These are phyloP conservation scores for Viola pubescens DNA, from an alignment of 441 rosid genomes.

Conservation along the genomic window DNA sequence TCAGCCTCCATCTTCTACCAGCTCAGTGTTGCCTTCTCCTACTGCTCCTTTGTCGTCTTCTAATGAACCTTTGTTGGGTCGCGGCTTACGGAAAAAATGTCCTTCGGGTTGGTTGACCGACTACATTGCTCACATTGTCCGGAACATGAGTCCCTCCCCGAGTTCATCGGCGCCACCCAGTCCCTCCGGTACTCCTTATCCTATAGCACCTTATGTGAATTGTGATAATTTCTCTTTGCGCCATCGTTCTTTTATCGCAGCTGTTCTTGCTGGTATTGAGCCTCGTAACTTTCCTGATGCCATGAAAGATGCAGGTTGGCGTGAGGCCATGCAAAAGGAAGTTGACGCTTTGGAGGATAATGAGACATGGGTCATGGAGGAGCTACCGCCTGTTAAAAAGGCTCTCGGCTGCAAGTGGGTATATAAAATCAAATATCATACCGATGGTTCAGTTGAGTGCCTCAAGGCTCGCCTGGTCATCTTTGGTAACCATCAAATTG, in stretches of 20 bases:
- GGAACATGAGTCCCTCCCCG: not conserved
- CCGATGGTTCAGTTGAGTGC: not conserved
- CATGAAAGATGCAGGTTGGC: not conserved
- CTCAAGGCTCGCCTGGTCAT: not conserved
- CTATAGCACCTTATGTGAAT: conserved; percentile 8
- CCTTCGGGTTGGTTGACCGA: not conserved
- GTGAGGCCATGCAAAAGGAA: too few relatives aligned
- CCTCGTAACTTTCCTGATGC: not conserved
- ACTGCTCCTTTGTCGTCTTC: not conserved
- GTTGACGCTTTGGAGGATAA: not conserved
- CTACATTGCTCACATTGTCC: not conserved
- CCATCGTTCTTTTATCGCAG: not conserved
- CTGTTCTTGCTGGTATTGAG: not conserved
- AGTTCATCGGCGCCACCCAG: not conserved
- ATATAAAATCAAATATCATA: not conserved
- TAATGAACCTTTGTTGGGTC: not conserved
- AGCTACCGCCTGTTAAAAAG: not conserved
- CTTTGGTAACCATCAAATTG: not conserved
- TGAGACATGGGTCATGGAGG: not conserved
- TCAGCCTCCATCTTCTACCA: not conserved
- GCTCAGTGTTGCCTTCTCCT: not conserved
- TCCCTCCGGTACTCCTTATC: conserved; percentile 1
- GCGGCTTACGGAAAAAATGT: not conserved
- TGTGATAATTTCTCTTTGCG: conserved; percentile 3
- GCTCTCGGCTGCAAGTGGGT: not conserved